Evolutionary conservation across 108 stramenopile genomes (phyloP).

Genomic region (Craspedostauros australis): DNA sequence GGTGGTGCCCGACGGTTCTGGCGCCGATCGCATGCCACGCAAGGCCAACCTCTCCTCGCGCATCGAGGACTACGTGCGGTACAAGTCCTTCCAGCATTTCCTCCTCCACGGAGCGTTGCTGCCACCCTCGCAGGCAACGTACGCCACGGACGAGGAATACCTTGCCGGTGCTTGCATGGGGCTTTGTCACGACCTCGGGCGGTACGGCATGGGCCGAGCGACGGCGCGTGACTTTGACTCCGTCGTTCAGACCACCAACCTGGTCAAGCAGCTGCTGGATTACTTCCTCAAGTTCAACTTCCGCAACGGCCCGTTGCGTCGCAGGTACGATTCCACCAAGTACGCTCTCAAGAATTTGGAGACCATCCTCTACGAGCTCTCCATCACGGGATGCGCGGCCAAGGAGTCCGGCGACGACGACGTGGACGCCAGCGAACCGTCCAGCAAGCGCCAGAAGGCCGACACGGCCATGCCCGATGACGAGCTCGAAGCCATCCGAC

Average conservation of each 20-base stretch:
- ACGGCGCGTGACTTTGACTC: slow-evolving; percentile 38
- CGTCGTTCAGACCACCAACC: slow-evolving; percentile 45
- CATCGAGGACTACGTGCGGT: slow-evolving; percentile 61
- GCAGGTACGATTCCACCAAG: slow-evolving; percentile 82
- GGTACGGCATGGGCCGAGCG: slow-evolving; percentile 65
- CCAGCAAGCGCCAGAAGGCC: slow-evolving; percentile 9
- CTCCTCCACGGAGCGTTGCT: slow-evolving; percentile 35
- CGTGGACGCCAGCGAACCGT: slow-evolving; percentile 14
- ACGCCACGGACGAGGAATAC: slow-evolving; percentile 76
- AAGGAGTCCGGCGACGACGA: neutral
- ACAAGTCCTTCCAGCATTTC: slow-evolving; percentile 53
- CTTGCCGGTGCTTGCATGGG: slow-evolving; percentile 71
- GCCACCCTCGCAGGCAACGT: slow-evolving; percentile 13
- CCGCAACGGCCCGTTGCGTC: slow-evolving; percentile 88
- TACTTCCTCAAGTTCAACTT: slow-evolving; percentile 82
- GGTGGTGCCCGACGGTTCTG: neutral
- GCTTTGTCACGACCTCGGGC: slow-evolving; percentile 55
- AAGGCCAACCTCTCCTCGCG: slow-evolving; percentile 37
- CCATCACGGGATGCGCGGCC: slow-evolving; percentile 41
- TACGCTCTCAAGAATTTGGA: slow-evolving; percentile 50
- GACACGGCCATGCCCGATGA: slow-evolving; percentile 16
- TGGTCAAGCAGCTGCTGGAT: slow-evolving; percentile 48
- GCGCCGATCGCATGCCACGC: slow-evolving; percentile 25
- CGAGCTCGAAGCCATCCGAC: slow-evolving; percentile 53
- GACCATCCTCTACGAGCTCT: slow-evolving; percentile 83